Percentiles rank a stretch among this genome's conserved stretches.
Evolutionary conservation across 495 filamentous ascomycete species (phyloP).

Genomic region (Aspergillus haitiensis): DNA sequence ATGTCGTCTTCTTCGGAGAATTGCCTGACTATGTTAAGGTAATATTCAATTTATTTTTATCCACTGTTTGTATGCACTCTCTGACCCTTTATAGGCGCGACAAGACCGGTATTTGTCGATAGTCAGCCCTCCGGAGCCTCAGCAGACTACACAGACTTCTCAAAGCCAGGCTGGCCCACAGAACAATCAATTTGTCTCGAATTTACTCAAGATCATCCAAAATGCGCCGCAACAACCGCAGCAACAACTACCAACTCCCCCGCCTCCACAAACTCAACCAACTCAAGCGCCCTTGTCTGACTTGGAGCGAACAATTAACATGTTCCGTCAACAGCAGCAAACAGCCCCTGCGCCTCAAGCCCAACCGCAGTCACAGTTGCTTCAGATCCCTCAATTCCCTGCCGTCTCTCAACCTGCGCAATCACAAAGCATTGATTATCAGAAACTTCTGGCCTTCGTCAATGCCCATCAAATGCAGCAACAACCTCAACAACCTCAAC

Average conservation of each 20-base stretch:
- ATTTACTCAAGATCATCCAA: constrained; percentile 50
- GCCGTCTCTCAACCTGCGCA: constrained; percentile 24
- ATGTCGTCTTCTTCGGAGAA: constrained; percentile 49
- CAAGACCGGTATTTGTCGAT: constrained; percentile 46
- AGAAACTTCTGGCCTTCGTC: constrained; percentile 39
- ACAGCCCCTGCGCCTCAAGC: constrained; percentile 21
- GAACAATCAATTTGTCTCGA: constrained; percentile 41
- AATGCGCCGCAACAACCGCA: constrained; percentile 30
- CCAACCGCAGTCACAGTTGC: constrained; percentile 31
- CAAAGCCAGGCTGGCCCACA: constrained; percentile 27
- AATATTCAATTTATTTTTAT: constrained; percentile 10
- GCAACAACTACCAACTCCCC: constrained; percentile 35
- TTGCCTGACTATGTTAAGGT: constrained; percentile 51
- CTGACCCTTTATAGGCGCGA: constrained; percentile 37
- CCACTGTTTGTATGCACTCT: not conserved
- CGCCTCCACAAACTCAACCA: constrained; percentile 26
- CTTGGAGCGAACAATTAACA: constrained; percentile 43
- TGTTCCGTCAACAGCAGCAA: constrained; percentile 47
- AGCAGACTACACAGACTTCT: constrained; percentile 14
- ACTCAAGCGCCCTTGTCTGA: constrained; percentile 34
- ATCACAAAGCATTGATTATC: constrained; percentile 33
- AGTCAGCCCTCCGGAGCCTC: constrained; percentile 39
- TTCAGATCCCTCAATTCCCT: constrained; percentile 31
- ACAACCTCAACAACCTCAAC: constrained; percentile 11
- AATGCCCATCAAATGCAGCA: constrained; percentile 38